Evolutionary conservation across 495 filamentous ascomycete genomes (phyloP).

Genomic region (Trichoderma erinaceum): DNA sequence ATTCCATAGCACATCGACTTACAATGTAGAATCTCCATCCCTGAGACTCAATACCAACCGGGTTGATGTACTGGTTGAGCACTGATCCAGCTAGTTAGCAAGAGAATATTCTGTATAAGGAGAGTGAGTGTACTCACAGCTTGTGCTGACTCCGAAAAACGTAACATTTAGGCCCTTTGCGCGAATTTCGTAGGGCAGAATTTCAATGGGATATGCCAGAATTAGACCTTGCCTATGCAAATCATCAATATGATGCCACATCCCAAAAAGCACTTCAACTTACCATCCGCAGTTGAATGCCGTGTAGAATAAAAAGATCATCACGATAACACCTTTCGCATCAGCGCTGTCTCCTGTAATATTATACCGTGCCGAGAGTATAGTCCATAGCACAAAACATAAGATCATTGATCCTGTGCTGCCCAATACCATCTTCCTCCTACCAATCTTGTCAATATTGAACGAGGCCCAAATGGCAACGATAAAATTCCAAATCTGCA

Average conservation of each 20-base stretch:
- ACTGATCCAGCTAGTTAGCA: background rate
- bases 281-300: slow-evolving; percentile 5
- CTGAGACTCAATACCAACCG: slow-evolving; percentile 3
- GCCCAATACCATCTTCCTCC: slow-evolving; percentile 51
- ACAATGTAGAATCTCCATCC: slow-evolving; percentile 1
- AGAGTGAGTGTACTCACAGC: background rate
- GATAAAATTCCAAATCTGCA: slow-evolving; percentile 47
- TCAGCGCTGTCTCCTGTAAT: slow-evolving; percentile 33
- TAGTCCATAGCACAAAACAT: slow-evolving; percentile 53
- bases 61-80: slow-evolving; percentile 10
- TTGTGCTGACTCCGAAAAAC: slow-evolving; percentile 1
- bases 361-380: slow-evolving; percentile 36
- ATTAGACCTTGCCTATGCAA: slow-evolving; percentile 59
- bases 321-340: slow-evolving; percentile 48
- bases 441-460: slow-evolving; percentile 56
- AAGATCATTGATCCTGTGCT: slow-evolving; percentile 55
- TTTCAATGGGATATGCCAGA: slow-evolving; percentile 61
- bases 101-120: background rate
- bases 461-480: slow-evolving; percentile 49
- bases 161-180: slow-evolving; percentile 43
- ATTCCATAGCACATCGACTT: background rate
- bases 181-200: slow-evolving; percentile 65
- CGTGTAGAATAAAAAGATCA: slow-evolving; percentile 47
- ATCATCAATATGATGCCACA: slow-evolving; percentile 39
- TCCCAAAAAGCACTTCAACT: background rate